These are phyloP conservation scores for Macrocybe gigantea DNA, from an alignment of 768 basidiomycete species.

Conservation along the genomic window DNA sequence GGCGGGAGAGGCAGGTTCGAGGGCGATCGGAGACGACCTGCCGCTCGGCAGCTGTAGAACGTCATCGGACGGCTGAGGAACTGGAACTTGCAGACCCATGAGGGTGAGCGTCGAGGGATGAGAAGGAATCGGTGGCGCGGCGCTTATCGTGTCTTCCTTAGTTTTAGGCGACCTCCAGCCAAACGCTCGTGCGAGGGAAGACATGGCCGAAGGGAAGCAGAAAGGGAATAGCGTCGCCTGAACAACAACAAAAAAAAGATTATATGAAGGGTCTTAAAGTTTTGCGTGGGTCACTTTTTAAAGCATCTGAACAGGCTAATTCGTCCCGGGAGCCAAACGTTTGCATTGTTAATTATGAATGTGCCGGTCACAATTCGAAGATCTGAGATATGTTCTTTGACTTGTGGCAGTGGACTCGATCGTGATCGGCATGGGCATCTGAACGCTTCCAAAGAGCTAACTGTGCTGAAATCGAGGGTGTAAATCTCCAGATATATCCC, in stretches of 20 bases:
- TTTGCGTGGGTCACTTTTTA: constrained; percentile 6
- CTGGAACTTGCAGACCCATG: constrained; percentile 2
- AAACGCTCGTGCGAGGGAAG: constrained; percentile 17
- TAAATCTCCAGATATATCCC: constrained; percentile 9
- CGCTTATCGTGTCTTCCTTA: constrained; percentile 20
- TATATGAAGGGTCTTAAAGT: too few relatives aligned
- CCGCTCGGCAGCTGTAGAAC: neutral
- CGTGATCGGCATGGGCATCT: constrained; percentile 9
- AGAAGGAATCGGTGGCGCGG: constrained; percentile 9
- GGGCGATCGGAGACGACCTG: neutral
- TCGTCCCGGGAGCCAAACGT: constrained; percentile 6
- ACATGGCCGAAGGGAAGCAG: constrained; percentile 8
- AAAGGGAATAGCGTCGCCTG: too few relatives aligned
- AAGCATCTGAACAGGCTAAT: neutral
- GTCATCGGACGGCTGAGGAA: neutral
- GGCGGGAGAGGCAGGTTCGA: constrained; percentile 10
- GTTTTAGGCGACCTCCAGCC: constrained; percentile 27
- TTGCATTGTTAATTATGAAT: constrained; percentile 12
- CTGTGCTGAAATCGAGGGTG: constrained; percentile 9
- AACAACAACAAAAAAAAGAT: too few relatives aligned
- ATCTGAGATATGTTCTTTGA: constrained; percentile 6
- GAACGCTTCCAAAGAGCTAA: neutral
- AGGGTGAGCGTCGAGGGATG: constrained; percentile 1
- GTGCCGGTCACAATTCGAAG: constrained; percentile 3
- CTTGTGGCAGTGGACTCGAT: constrained; percentile 11